Evolutionary conservation across 768 basidiomycete species (phyloP).

Genomic region (Boletellus ananiceps): DNA sequence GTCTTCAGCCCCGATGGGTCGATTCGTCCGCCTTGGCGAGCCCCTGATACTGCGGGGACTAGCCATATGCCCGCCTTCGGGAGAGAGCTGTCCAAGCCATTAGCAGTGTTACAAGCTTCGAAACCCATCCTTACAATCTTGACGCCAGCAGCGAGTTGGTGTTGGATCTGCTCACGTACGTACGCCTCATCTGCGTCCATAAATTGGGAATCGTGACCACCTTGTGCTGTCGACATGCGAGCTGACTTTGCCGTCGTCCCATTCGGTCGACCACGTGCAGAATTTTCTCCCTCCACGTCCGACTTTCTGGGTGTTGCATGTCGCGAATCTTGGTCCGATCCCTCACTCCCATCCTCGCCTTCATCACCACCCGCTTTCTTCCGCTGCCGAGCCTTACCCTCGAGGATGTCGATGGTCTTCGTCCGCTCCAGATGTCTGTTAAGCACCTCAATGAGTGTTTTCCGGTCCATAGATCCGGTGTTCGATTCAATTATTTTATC

Average conservation of each 20-base stretch:
- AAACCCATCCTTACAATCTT: slow-evolving; percentile 49
- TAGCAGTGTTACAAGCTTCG: slow-evolving; percentile 6
- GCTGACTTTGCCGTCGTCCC: slow-evolving; percentile 23
- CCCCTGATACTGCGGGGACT: slow-evolving; percentile 66
- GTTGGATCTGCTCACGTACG: slow-evolving; percentile 83
- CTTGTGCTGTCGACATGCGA: slow-evolving; percentile 40
- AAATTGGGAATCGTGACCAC: slow-evolving; percentile 71
- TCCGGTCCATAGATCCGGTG: slow-evolving; percentile 65
- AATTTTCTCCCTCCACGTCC: slow-evolving; percentile 37
- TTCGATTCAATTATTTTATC: slow-evolving; percentile 68
- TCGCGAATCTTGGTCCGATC: slow-evolving; percentile 44
- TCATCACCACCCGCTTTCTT: slow-evolving; percentile 30
- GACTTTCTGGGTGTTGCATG: slow-evolving; percentile 58
- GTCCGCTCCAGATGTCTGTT: slow-evolving; percentile 79
- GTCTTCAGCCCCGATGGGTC: slow-evolving; percentile 31
- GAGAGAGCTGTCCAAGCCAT: slow-evolving; percentile 49
- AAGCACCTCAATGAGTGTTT: slow-evolving; percentile 71
- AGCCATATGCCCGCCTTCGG: slow-evolving; percentile 52
- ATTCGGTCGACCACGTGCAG: slow-evolving; percentile 29
- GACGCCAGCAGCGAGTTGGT: slow-evolving; percentile 72
- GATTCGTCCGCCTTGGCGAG: slow-evolving; percentile 57
- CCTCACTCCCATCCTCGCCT: slow-evolving; percentile 33
- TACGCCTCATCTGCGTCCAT: slow-evolving; percentile 85
- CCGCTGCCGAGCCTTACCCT: slow-evolving; percentile 52
- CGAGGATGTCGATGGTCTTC: slow-evolving; percentile 81